Base-by-base conservation (phyloP, 257 asterid species). In the Solanum chiquidenum region DNA sequence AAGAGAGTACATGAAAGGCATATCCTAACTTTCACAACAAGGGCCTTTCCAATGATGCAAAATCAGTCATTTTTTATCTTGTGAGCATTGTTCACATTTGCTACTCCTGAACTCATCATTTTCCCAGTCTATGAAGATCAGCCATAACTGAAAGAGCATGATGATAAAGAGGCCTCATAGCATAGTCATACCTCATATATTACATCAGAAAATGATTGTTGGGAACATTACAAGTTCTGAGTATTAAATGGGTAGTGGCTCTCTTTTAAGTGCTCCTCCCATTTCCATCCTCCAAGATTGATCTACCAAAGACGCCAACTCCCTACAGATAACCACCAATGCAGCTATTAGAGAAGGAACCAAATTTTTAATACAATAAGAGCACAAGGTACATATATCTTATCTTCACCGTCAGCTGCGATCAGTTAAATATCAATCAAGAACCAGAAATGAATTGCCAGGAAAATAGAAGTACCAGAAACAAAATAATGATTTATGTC, bases 221-320 rank as follows among this genome's bases (percentile, higher is more conserved):
- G 73, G 85, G 89, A 87, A 52, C 89, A 83, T 49, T 27, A 64
- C 49, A 77, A 46, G 69, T 12, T 69, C 84, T 82, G 83, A 52
- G 64, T 18, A 83, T 90, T 91, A 92, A 89, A 91, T 86, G 40
- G 92, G 90, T 86, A 93, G 90, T 68, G 13, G 74, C 88, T 94
- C 94, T 38, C 93, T 90, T 89, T 86, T 93, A 90, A 95, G 92
- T 89, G 87, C 87, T 87, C 99, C 99, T 87, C 96, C 98, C 96
- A 93, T 94, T 87, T 95, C 98, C 99, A 97, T 95, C 93, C 97
- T 95, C 99, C 99, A 97, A 23, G 98, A 95, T 68, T 90, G 93
- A 90, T 95, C 99, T 33, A 94, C 98, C 33, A 94, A 93, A 69
- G 98, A 83, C 86, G 98, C 92, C 93, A 96, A 89, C 94, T 97